Evolutionary conservation across 352 stramenopile genomes (phyloP).

Genomic region (Globisporangium radiosum): DNA sequence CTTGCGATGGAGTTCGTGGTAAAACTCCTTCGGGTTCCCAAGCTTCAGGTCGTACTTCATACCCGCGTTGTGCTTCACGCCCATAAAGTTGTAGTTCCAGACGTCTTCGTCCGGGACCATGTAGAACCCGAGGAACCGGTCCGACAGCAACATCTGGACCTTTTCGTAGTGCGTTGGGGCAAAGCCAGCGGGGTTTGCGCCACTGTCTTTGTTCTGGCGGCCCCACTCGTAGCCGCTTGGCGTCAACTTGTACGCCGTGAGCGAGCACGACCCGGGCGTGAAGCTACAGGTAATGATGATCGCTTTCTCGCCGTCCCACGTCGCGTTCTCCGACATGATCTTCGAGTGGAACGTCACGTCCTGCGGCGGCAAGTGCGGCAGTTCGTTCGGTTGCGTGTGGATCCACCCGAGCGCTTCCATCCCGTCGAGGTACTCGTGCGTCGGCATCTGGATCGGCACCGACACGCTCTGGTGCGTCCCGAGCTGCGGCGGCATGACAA

Average conservation of each 20-base stretch:
- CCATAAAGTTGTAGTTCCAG: constrained; percentile 99
- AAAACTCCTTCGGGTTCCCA: constrained; percentile 98
- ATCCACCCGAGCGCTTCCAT: constrained; percentile 99
- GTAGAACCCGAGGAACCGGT: constrained; percentile 99
- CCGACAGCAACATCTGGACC: constrained; percentile 98
- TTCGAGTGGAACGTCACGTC: constrained; percentile 96
- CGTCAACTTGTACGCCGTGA: constrained; percentile 99
- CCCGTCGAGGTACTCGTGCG: constrained; percentile 96
- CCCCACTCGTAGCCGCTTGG: constrained; percentile 96
- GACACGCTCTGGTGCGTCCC: constrained; percentile 97
- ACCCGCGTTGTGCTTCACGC: constrained; percentile 95
- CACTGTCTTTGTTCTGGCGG: constrained; percentile 95
- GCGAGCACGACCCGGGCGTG: constrained; percentile 97
- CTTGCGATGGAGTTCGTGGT: constrained; percentile 97
- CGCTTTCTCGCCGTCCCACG: constrained; percentile 96
- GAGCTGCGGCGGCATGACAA: constrained; percentile 99
- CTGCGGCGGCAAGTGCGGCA: constrained; percentile 93
- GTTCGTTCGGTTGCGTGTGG: constrained; percentile 98
- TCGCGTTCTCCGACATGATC: constrained; percentile 96
- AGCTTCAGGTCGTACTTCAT: constrained; percentile 99
- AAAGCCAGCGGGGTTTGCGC: constrained; percentile 94
- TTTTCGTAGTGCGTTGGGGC: constrained; percentile 97
- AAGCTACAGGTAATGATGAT: constrained; percentile 98
- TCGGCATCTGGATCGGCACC: constrained; percentile 94
- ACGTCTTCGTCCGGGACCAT: constrained; percentile 97